phyloP scores from a whole-genome alignment of 2,329 filamentous ascomycete genomes.

The Helicocarpus griseus region DNA sequence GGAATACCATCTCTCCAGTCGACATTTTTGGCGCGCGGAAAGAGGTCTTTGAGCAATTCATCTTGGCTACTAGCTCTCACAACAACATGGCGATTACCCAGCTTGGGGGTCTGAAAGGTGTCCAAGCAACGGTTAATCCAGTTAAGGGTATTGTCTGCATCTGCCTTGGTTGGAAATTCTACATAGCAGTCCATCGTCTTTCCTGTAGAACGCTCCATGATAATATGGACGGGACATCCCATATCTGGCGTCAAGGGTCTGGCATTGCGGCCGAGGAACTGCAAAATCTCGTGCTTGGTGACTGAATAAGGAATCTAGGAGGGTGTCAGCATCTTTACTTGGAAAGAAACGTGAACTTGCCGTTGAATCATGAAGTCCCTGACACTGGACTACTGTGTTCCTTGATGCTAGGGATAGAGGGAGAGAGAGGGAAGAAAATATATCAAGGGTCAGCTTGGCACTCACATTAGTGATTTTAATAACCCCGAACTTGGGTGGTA shows the following conservation, averaged over 20 bases:
- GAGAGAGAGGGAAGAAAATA: background rate
- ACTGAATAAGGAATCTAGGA: constrained; percentile 42
- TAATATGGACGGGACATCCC: constrained; percentile 44
- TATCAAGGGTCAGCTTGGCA: background rate
- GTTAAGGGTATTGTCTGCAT: constrained; percentile 30
- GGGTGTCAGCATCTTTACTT: constrained; percentile 5
- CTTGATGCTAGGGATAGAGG: background rate
- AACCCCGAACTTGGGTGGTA: constrained; percentile 20
- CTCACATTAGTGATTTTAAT: constrained; percentile 30
- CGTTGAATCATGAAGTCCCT: background rate
- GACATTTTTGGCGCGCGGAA: constrained; percentile 43
- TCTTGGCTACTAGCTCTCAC: constrained; percentile 39
- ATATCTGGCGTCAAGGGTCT: constrained; percentile 26
- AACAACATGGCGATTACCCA: constrained; percentile 40
- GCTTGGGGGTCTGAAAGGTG: constrained; percentile 30
- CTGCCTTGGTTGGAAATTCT: constrained; percentile 31
- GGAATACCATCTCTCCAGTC: constrained; percentile 33
- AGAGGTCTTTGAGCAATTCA: constrained; percentile 41
- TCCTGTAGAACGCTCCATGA: constrained; percentile 48
- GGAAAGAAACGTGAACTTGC: background rate
- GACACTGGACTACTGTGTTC: background rate
- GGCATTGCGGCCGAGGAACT: constrained; percentile 37
- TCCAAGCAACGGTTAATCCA: constrained; percentile 28
- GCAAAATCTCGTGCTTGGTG: constrained; percentile 39
- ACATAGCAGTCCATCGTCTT: constrained; percentile 48